Base-by-base conservation (phyloP, 331 rosid genomes). In the Quercus tomentella region DNA sequence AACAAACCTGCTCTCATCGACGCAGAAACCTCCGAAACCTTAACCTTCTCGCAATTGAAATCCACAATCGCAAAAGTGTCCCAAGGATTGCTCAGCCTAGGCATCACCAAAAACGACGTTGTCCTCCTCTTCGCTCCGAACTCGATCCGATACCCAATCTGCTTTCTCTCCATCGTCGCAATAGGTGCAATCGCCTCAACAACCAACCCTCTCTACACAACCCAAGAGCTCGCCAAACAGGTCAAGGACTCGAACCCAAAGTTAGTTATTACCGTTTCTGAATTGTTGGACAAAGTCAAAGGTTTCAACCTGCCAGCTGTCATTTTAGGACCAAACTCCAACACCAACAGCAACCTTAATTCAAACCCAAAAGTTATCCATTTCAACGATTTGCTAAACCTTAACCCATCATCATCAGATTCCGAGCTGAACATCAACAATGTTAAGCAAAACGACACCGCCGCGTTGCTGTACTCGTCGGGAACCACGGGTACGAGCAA, bases 401-500 rank as follows among this genome's bases (percentile, higher is more conserved):
- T 86, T 0, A 56, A 70, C 31, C 81, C 77, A 61, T 84, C 79
- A 1, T 87, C 88, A 0, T 71, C 88, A 4, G 86, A 12, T 0
- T 79, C 91, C 3, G 91, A 90, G 14, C 89, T 94, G 1, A 97
- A 96, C 7, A 2, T 17, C 0, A 69, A n/a, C 0, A 31, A 56
- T 1, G 35, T 92, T 0, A 84, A 78, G 56, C 98, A 88, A 77
- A 84, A 35, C 7, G 98, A 94, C 15, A 89, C 93, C 14, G 98
- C 97, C 23, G 89, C 72, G 65, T 84, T 94, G 31, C 56, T 94
- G 78, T 94, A 94, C 79, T 94, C 98, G 1, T 93, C 98, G 1
- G 98, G 98, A 0, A 93, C 98, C 6, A 93, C 98, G 0, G 97
- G 98, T 0, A 33, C 81, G 14, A 90, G 97, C 83, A 93, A 93